Base-by-base conservation (phyloP, 495 filamentous ascomycete genomes). In the Emericellopsis terricola region DNA sequence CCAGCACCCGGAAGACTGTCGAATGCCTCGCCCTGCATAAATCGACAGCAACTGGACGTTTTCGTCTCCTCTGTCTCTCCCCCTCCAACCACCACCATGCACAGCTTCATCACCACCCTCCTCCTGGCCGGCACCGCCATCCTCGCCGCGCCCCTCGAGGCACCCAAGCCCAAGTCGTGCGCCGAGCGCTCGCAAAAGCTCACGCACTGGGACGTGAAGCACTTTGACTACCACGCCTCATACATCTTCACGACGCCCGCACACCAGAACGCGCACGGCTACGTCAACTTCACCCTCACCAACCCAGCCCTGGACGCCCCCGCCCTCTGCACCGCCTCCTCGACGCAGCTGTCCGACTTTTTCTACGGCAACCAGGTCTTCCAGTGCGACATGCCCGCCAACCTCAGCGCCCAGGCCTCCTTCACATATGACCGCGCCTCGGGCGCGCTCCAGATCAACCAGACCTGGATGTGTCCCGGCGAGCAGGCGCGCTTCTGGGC, bases 191-290 rank as follows among this genome's bases (percentile, higher is more conserved):
- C 9, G 5, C 32, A 26, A 20, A 20, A 23, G 17, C 15, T 19
- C 11, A 18, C 2, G 21, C 3, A 19, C 15, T 63, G 59, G 59
- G 33, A 29, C 4, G 26, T 56, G 23, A 38, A 44, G 27, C 31
- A 36, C 38, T 53, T 64, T 37, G 48, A 50, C 37, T 64, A 52
- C 47, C 48, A 53, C 43, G 50, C 55, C 13, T 39, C 38, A 13
- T 59, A 53, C 44, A 42, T 47, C 37, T 64, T 59, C 50, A 51
- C 50, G 0, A 62, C 55, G 1, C 59, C 59, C 0, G 52, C 59
- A 3, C 57, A 64, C 42, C 59, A 64, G 33, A 59, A 54, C 36
- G 52, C 55, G 5, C 51, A 42, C 41, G 59, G 56, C 14, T 46
- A 46, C 32, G 55, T 53, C 29, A 44, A 45, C 34, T 62, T 64